Conservation (phyloP, 2,329 filamentous ascomycete genomes). For the Cyclaneusma minus region DNA sequence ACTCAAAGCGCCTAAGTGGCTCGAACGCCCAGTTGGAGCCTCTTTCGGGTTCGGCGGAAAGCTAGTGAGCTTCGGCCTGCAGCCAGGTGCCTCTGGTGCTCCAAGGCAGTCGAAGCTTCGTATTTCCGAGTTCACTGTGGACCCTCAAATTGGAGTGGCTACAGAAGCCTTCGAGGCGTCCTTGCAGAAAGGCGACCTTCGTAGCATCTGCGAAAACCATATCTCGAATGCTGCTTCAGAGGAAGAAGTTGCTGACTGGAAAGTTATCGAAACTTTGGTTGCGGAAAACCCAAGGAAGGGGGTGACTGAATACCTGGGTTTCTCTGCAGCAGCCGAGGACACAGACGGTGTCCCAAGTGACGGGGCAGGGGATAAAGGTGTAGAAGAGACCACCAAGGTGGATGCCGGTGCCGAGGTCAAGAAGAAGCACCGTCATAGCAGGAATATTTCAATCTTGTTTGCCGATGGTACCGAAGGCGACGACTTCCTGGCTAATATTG, state of each 20-base stretch:
- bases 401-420: slow-evolving; percentile 31
- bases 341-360: slow-evolving; percentile 36
- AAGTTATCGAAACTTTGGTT: slow-evolving; percentile 78
- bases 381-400: slow-evolving; percentile 18
- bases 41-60: slow-evolving; percentile 95
- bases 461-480: slow-evolving; percentile 59
- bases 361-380: slow-evolving; percentile 25
- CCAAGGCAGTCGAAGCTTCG: slow-evolving; percentile 58
- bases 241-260: slow-evolving; percentile 92
- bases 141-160: slow-evolving; percentile 68
- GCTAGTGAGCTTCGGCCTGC: slow-evolving; percentile 57
- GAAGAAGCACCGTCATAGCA: slow-evolving; percentile 25
- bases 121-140: slow-evolving; percentile 79
- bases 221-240: slow-evolving; percentile 63
- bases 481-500: slow-evolving; percentile 72
- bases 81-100: slow-evolving; percentile 43
- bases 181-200: slow-evolving; percentile 62
- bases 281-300: slow-evolving; percentile 73
- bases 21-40: slow-evolving; percentile 69
- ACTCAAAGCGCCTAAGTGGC: slow-evolving; percentile 75
- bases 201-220: slow-evolving; percentile 64
- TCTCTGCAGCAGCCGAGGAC: slow-evolving; percentile 43
- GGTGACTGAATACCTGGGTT: slow-evolving; percentile 82
- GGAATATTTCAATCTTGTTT: slow-evolving; percentile 68
- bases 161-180: slow-evolving; percentile 80